Percentiles rank a stretch among this genome's conserved stretches.
These are phyloP conservation scores for Pichia sp. DNA, from an alignment of 1,139 yeast species.

Conservation along the genomic window DNA sequence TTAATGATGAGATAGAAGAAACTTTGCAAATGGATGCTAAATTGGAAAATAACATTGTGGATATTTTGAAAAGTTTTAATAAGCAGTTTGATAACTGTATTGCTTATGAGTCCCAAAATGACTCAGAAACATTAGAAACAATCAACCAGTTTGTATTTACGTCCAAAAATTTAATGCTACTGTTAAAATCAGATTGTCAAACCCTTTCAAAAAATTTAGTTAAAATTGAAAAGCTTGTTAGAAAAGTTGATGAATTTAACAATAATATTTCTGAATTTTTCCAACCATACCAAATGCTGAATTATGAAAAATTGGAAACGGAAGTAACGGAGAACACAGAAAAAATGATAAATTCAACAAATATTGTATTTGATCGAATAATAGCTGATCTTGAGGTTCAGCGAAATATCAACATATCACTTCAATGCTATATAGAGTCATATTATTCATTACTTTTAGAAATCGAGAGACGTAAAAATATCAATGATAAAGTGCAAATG, in stretches of 20 bases:
- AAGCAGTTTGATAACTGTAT: slow-evolving; percentile 77
- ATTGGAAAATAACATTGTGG: slow-evolving; percentile 66
- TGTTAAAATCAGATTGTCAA: too few relatives aligned
- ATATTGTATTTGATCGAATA: too few relatives aligned
- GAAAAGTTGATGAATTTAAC: too few relatives aligned
- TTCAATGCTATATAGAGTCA: slow-evolving; percentile 42
- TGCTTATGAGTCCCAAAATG: slow-evolving; percentile 29
- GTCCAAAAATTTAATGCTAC: slow-evolving; percentile 3
- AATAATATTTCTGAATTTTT: too few relatives aligned
- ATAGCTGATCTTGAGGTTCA: too few relatives aligned
- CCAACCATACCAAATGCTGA: too few relatives aligned
- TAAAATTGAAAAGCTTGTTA: too few relatives aligned
- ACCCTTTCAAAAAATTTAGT: too few relatives aligned
- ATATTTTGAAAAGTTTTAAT: slow-evolving; percentile 63
- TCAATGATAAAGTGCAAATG: slow-evolving; percentile 35
- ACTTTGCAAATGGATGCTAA: slow-evolving; percentile 34
- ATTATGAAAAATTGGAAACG: too few relatives aligned
- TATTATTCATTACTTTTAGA: slow-evolving; percentile 47
- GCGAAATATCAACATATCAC: too few relatives aligned
- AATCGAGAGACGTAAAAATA: slow-evolving; percentile 39
- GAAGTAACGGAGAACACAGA: too few relatives aligned
- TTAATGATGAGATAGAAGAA: slow-evolving; percentile 18
- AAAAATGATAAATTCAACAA: too few relatives aligned
- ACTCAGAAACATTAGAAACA: slow-evolving; percentile 16
- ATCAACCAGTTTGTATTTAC: slow-evolving; percentile 32